These are phyloP conservation scores for Condylostoma magnum DNA, from an alignment of 169 alveolate species.

Conservation along the genomic window DNA sequence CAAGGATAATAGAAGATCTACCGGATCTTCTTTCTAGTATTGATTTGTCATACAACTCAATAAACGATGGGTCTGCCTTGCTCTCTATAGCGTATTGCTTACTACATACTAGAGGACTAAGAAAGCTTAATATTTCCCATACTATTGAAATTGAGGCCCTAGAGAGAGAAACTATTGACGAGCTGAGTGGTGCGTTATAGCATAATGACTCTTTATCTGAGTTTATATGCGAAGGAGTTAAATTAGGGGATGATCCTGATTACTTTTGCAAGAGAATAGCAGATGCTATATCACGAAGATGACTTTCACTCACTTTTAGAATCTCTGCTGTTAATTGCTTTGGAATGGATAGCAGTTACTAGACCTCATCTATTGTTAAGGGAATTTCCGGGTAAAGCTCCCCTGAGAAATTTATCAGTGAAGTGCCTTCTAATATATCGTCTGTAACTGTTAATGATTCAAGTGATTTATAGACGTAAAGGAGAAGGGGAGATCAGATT, in stretches of 20 bases:
- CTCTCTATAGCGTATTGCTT: background rate
- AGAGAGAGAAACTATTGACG: background rate
- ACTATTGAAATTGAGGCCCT: conserved; percentile 5
- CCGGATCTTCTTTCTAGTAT: background rate
- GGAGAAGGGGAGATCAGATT: too few relatives aligned
- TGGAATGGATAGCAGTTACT: too few relatives aligned
- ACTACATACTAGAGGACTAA: background rate
- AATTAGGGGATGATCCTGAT: conserved; percentile 26
- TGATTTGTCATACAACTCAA: conserved; percentile 14
- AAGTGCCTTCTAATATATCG: too few relatives aligned
- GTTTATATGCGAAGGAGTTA: conserved; percentile 26
- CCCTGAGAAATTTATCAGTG: too few relatives aligned
- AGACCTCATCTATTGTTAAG: too few relatives aligned
- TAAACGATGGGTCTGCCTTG: background rate
- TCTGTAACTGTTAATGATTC: too few relatives aligned
- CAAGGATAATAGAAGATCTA: background rate
- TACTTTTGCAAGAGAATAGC: conserved; percentile 7
- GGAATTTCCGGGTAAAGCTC: too few relatives aligned
- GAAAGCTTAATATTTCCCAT: conserved; percentile 24
- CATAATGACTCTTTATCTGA: conserved; percentile 15
- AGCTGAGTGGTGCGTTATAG: background rate
- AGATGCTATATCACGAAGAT: conserved; percentile 15
- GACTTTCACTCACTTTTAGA: conserved; percentile 7
- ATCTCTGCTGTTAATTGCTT: conserved; percentile 26
- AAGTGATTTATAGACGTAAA: too few relatives aligned